phyloP scores from a whole-genome alignment of 768 basidiomycete genomes.

The Holtermannia corniformis region DNA sequence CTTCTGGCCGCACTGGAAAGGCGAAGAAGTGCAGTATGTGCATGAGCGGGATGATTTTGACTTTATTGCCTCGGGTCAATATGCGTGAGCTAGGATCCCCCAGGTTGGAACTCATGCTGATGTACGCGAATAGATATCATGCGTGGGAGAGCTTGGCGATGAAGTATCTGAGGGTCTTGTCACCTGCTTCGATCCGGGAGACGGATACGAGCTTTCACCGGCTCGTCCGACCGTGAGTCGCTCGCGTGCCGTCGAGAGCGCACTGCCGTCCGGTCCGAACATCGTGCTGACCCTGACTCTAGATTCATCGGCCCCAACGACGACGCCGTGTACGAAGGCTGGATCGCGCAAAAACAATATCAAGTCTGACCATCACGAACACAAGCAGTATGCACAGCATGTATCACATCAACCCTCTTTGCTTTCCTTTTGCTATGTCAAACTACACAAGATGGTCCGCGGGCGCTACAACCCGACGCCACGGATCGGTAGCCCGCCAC shows the following conservation, averaged over 20 bases:
- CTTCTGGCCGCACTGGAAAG: slow-evolving; percentile 43
- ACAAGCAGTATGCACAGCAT: too few species aligned
- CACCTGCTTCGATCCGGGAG: slow-evolving; percentile 28
- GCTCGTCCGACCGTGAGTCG: slow-evolving; percentile 37
- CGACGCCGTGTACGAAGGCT: neutral
- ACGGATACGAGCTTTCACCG: slow-evolving; percentile 34
- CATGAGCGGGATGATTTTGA: slow-evolving; percentile 34
- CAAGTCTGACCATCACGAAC: too few species aligned
- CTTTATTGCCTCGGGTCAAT: slow-evolving; percentile 30
- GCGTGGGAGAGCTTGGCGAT: slow-evolving; percentile 43
- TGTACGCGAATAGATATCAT: slow-evolving; percentile 33
- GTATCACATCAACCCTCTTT: too few species aligned
- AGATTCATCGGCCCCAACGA: neutral
- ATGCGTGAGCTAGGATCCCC: slow-evolving; percentile 24
- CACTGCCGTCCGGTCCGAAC: too few species aligned
- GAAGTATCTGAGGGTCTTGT: slow-evolving; percentile 34
- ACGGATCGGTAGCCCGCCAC: too few species aligned
- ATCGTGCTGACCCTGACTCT: too few species aligned
- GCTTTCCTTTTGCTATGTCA: too few species aligned
- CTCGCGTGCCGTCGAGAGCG: too few species aligned
- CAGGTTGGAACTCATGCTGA: neutral
- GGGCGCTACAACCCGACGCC: too few species aligned
- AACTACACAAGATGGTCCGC: too few species aligned
- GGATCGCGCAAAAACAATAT: neutral
- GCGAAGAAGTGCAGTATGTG: slow-evolving; percentile 32